Evolutionary conservation across 352 stramenopile species (phyloP), one percentile per base, ranked within the genome.

Genomic region (Globisporangium recalcitrans): DNA sequence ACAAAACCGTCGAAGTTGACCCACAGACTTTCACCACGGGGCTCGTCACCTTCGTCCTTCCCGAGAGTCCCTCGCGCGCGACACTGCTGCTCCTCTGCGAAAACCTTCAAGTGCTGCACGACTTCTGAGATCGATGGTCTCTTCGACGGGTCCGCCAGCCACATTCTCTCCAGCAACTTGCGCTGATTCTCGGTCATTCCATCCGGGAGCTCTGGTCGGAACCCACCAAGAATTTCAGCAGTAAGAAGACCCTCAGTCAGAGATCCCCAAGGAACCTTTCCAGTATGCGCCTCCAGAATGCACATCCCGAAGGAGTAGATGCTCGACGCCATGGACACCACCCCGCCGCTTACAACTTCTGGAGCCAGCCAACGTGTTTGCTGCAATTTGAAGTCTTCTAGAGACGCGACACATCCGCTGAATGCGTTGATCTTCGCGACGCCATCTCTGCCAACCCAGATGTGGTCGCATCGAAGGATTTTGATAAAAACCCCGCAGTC

Each of bases 251-350:
- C 8, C 5, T 8, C 19, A 19, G 7, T 16, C 13, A 22, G 6
- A 32, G 11, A 8, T 1, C 11, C 26, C 44, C 32, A 57, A 11
- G 29, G 29, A 0, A 47, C 13, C 16, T 40, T 14, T 3, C 14
- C 24, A 13, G 42, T 24, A 19, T 55, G 56, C 32, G 34, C 40
- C 34, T 62, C 56, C 27, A 31, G 42, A 1, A 42, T 14, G 5
- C 29, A 52, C 56, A 62, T 44, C 8, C 27, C 56, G 14, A 62
- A 26, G 6, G 40, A 36, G 42, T 47, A 62, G 10, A 54, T 47
- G 56, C 16, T 24, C 8, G 56, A 38, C 16, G 26, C 13, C 26
- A 29, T 11, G 3, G 42, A 46, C 14, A 9, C 13, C 19, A 16
- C 19, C 9, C 21, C 42, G 46, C 46, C 27, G 2, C 29, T 14